Base-by-base conservation (phyloP, 805 yeast genomes). In the Candida mattraensis region DNA sequence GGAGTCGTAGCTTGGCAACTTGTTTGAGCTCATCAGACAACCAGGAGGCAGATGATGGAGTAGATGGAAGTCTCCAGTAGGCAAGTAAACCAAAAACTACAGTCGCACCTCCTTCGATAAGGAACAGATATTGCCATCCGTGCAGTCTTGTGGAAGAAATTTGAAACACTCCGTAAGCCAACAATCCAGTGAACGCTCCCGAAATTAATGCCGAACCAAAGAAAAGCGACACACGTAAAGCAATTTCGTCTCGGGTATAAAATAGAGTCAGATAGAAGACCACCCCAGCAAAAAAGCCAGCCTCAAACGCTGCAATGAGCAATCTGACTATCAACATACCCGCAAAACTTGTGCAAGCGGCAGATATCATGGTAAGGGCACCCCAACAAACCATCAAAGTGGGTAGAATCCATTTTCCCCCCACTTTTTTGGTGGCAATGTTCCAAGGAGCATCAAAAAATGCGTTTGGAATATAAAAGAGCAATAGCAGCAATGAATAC, bases 321-420 rank as follows among this genome's bases (percentile, higher is more conserved):
- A 69, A 48, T 36, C 76, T 53, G 18, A 63, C 49, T 5, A 62
- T 66, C 21, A 69, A 39, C 41, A 70, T 58, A 5, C 72, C 72
- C 19, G 60, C 66, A 40, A 47, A 70, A 20, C 56, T 48, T 15
- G 52, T 53, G n/a, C 63, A 66, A 1, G 68, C 72, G 31, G 69
- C 72, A 6, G 70, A 62, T 30, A 69, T 61, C 17, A 69, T 52
- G 7, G 70, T 58, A 23, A 68, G 51, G 13, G 51, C 50, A 18
- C 74, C 73, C 76, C 76, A 70, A 10, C 54, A 30, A 5, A 64
- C 56, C 68, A 67, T 67, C 25, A 68, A 53, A 4, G 48, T 31
- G 2, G 71, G 54, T 32, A 69, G 63, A 19, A 64, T 33, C 4
- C 28, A 28, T 18, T 67, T 58, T 1, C 71, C 72, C 35, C 56